These are phyloP conservation scores for Alternaria novae-zelandiae DNA, from an alignment of 2,329 filamentous ascomycete species.

Conservation along the genomic window DNA sequence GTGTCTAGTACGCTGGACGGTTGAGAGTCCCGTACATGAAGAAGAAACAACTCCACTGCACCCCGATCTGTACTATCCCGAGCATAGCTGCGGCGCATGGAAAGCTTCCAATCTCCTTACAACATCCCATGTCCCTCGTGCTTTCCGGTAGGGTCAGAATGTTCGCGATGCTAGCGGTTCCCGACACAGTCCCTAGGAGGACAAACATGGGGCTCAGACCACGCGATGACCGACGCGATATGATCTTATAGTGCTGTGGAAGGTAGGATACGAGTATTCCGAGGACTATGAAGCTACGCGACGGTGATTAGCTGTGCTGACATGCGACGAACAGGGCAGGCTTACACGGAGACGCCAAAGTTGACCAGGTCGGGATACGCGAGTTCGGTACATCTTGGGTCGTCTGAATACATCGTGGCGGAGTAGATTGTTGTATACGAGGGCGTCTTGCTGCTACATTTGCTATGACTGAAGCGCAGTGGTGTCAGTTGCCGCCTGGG, in stretches of 20 bases:
- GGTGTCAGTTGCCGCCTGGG: neutral
- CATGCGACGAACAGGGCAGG: neutral
- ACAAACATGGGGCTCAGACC: conserved; percentile 96
- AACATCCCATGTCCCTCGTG: conserved; percentile 83
- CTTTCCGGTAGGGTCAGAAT: conserved; percentile 88
- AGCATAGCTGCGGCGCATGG: conserved; percentile 86
- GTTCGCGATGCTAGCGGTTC: conserved; percentile 88
- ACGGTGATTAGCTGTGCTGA: conserved; percentile 17
- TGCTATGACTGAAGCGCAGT: neutral
- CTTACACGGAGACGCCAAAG: conserved; percentile 62
- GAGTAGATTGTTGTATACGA: neutral
- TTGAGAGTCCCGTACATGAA: conserved; percentile 70
- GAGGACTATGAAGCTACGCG: conserved; percentile 72
- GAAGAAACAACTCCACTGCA: conserved; percentile 91
- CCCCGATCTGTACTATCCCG: conserved; percentile 87
- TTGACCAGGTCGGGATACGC: conserved; percentile 59
- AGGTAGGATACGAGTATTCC: conserved; percentile 93
- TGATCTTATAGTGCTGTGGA: conserved; percentile 92
- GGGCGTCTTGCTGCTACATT: neutral
- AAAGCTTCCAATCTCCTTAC: conserved; percentile 77
- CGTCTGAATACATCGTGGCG: conserved; percentile 16
- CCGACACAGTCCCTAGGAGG: conserved; percentile 88
- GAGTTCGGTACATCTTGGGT: conserved; percentile 57
- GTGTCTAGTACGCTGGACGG: neutral
- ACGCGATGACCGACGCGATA: conserved; percentile 82